Conservation (phyloP, 1,284 basidiomycete genomes). For the Malassezia caprae region DNA sequence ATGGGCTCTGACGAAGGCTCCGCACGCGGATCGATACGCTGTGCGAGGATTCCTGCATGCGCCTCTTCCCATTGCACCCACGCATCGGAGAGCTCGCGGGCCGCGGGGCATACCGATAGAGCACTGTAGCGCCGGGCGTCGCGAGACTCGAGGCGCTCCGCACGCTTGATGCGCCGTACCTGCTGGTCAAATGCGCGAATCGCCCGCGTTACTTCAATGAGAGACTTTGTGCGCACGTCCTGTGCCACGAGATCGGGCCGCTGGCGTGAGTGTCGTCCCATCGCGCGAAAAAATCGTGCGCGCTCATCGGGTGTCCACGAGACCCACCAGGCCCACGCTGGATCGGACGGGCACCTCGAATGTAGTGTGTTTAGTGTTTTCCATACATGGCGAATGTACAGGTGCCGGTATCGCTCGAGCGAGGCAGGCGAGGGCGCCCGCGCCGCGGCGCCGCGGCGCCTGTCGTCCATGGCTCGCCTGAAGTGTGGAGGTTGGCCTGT, state of each 20-base stretch:
- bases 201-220: slow-evolving; percentile 3
- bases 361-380: not conserved
- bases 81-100: slow-evolving; percentile 1
- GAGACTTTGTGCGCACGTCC: slow-evolving; percentile 50
- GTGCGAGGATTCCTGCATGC: not conserved
- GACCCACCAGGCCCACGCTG: slow-evolving; percentile 27
- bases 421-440: not conserved
- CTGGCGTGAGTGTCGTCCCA: slow-evolving; percentile 58
- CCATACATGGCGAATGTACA: slow-evolving; percentile 3
- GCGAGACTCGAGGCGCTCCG: not conserved
- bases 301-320: slow-evolving; percentile 63
- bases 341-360: not conserved
- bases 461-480: not conserved
- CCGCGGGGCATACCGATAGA: not conserved
- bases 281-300: slow-evolving; percentile 59
- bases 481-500: not conserved
- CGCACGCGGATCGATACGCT: not conserved
- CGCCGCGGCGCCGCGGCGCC: not conserved
- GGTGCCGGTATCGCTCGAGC: slow-evolving; percentile 2
- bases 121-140: not conserved
- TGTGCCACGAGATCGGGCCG: slow-evolving; percentile 62
- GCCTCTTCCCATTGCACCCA: slow-evolving; percentile 6
- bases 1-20: not conserved
- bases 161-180: not conserved
- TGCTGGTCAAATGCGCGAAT: slow-evolving; percentile 3